These are phyloP conservation scores for Aristolochia contorta DNA, from an alignment of 164 flowering plant genomes.

Conservation along the genomic window DNA sequence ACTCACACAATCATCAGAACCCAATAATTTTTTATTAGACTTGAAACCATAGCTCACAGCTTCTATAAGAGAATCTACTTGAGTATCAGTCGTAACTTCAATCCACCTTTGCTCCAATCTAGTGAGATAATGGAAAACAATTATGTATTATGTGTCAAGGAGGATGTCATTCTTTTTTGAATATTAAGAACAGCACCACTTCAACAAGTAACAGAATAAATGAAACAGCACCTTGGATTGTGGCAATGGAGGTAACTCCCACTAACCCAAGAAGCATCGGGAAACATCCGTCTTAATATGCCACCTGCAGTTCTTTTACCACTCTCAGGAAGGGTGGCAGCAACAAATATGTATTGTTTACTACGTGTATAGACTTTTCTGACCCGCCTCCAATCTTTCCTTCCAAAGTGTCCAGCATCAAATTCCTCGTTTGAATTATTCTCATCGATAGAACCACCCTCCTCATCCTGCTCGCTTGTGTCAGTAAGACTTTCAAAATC, in stretches of 20 bases:
- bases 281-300: constrained; percentile 76
- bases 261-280: constrained; percentile 79
- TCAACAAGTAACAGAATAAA: not conserved
- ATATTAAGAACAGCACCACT: not conserved
- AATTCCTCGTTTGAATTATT: constrained; percentile 10
- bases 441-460: constrained; percentile 14
- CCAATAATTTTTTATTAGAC: constrained; percentile 5
- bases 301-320: constrained; percentile 97
- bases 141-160: not conserved
- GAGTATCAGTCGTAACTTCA: constrained; percentile 69
- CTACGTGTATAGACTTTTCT: constrained; percentile 69
- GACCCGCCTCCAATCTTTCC: constrained; percentile 71
- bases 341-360: constrained; percentile 95
- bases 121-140: constrained; percentile 5
- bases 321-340: constrained; percentile 93
- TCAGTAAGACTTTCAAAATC: constrained; percentile 16
- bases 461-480: constrained; percentile 28
- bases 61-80: constrained; percentile 72
- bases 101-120: constrained; percentile 90
- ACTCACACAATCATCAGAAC: constrained; percentile 20
- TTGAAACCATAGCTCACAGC: constrained; percentile 47
- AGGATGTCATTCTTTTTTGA: not conserved
- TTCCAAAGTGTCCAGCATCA: constrained; percentile 17
- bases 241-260: constrained; percentile 84
- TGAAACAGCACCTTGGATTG: constrained; percentile 62